Conservation (phyloP, 1,284 basidiomycete species). For the Pyrrhoderma lamaoense region DNA sequence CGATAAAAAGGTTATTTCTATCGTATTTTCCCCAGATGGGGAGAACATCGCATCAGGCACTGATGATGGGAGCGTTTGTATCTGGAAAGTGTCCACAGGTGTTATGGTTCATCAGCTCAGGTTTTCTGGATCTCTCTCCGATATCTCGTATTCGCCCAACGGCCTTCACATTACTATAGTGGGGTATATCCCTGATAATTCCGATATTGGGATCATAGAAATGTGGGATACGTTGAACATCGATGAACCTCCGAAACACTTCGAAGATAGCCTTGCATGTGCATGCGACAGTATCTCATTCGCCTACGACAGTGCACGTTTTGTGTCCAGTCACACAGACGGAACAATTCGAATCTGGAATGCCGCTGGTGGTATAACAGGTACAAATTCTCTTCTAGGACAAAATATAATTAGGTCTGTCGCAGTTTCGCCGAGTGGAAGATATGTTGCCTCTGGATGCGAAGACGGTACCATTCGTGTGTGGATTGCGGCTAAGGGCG, state of each 20-base stretch:
- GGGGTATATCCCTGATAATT: too few relatives aligned
- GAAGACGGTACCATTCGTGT: too few relatives aligned
- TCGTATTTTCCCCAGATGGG: neutral
- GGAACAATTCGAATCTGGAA: constrained; percentile 12
- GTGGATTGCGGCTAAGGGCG: too few relatives aligned
- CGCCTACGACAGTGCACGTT: neutral
- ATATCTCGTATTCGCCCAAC: too few relatives aligned
- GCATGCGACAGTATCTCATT: neutral
- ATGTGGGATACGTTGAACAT: constrained; percentile 82
- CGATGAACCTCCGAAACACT: too few relatives aligned
- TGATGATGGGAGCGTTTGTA: neutral
- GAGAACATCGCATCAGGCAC: neutral
- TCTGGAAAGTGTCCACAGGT: neutral
- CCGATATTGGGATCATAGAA: constrained; percentile 99
- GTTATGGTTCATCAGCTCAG: too few relatives aligned
- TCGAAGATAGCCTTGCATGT: neutral
- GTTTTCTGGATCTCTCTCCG: neutral
- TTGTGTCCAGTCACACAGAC: constrained; percentile 14
- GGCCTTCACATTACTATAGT: too few relatives aligned
- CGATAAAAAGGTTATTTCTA: neutral
- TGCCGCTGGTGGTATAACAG: too few relatives aligned
- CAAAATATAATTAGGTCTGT: too few relatives aligned
- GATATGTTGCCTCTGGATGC: too few relatives aligned
- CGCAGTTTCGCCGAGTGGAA: too few relatives aligned
- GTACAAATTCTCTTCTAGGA: too few relatives aligned